phyloP scores from a whole-genome alignment of 2,329 filamentous ascomycete species.

The Plectosphaerella plurivora region DNA sequence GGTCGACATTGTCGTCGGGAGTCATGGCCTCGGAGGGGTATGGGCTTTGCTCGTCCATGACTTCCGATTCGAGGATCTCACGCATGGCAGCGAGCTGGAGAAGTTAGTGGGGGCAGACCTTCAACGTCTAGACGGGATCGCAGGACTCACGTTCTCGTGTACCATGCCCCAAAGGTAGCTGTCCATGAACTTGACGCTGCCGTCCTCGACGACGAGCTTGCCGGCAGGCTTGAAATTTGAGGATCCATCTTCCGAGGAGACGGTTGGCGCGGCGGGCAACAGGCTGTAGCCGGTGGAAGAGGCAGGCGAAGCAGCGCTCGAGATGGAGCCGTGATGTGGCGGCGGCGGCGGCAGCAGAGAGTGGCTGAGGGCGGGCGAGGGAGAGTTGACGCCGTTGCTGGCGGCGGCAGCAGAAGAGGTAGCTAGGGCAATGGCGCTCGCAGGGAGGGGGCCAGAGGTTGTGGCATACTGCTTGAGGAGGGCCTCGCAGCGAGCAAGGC shows the following conservation, averaged over 20 bases:
- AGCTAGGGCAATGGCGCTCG: slow-evolving; percentile 9
- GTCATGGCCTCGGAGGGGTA: slow-evolving; percentile 44
- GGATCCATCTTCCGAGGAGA: slow-evolving; percentile 8
- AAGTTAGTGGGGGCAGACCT: not conserved
- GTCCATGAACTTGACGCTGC: slow-evolving; percentile 52
- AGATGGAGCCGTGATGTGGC: slow-evolving; percentile 8
- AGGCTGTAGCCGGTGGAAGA: not conserved
- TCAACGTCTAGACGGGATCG: not conserved
- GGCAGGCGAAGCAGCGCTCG: not conserved
- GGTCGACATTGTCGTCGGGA: slow-evolving; percentile 48
- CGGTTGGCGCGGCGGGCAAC: not conserved
- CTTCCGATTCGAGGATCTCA: slow-evolving; percentile 48
- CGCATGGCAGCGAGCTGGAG: slow-evolving; percentile 53
- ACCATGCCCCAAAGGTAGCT: slow-evolving; percentile 50
- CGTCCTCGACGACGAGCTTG: slow-evolving; percentile 53
- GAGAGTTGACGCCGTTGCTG: slow-evolving; percentile 3
- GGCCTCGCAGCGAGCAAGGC: slow-evolving; percentile 54
- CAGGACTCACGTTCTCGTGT: slow-evolving; percentile 47
- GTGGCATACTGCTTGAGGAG: slow-evolving; percentile 53
- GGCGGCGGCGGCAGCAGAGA: slow-evolving; percentile 7
- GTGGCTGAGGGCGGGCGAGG: slow-evolving; percentile 1
- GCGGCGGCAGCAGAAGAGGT: not conserved
- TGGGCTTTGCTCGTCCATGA: slow-evolving; percentile 41
- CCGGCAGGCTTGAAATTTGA: slow-evolving; percentile 39
- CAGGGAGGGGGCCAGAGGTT: slow-evolving; percentile 10